A percentile compares a stretch with the other conserved stretches of the same genome.
Evolutionary conservation across 805 yeast genomes (phyloP).

Genomic region (Metschnikowia gruessii): DNA sequence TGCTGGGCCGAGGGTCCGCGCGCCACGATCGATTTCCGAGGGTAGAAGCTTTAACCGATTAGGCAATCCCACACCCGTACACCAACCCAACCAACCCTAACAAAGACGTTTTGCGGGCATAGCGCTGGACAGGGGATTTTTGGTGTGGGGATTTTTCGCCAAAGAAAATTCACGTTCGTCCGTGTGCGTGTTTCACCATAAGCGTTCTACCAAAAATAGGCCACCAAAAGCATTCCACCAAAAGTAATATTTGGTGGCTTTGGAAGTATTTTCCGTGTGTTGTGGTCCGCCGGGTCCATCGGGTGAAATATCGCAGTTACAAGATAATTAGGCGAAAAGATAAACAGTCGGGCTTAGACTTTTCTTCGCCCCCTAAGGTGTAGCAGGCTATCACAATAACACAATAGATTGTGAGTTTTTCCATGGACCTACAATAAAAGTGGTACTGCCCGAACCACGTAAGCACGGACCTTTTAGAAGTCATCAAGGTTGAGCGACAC

Average conservation of each 20-base stretch:
- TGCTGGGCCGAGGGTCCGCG: background rate
- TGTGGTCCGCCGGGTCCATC: too few relatives aligned
- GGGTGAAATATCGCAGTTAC: background rate
- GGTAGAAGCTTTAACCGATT: background rate
- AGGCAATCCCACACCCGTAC: background rate
- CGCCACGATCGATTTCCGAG: background rate
- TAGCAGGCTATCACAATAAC: background rate
- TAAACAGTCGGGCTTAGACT: background rate
- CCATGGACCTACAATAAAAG: background rate
- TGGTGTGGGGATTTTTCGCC: too few relatives aligned
- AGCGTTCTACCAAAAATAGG: too few relatives aligned
- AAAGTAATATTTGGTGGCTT: too few relatives aligned
- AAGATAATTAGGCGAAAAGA: background rate
- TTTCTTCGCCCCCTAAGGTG: background rate
- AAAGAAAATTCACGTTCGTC: too few relatives aligned
- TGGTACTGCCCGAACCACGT: background rate
- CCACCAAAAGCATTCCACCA: too few relatives aligned
- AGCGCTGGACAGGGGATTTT: too few relatives aligned
- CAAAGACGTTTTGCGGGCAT: too few relatives aligned
- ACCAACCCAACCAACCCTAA: background rate
- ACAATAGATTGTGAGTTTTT: background rate
- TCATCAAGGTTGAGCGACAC: background rate
- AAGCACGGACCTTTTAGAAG: background rate
- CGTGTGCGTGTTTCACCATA: too few relatives aligned
- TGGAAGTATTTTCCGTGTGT: too few relatives aligned